These are phyloP conservation scores for Colletotrichum camelliae DNA, from an alignment of 2,329 filamentous ascomycete genomes.

Conservation along the genomic window DNA sequence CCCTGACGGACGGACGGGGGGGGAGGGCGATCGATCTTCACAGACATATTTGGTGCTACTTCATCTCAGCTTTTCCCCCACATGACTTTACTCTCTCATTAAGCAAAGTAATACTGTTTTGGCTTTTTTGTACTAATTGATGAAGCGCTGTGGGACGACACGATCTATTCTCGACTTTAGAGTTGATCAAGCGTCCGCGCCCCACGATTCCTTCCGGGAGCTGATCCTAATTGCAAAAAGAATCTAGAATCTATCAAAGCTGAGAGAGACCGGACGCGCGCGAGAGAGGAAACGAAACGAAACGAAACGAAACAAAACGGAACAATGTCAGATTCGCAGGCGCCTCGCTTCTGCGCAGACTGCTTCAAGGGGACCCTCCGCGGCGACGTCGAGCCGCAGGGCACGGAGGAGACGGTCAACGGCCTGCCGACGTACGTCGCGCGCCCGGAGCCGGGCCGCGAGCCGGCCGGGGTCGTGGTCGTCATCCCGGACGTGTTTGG, in stretches of 20 bases:
- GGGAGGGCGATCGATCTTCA: not conserved
- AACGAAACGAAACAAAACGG: too few relatives aligned
- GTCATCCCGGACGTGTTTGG: conserved; percentile 62
- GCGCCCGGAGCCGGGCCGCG: conserved; percentile 20
- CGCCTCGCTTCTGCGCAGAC: conserved; percentile 23
- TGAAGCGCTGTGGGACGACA: not conserved
- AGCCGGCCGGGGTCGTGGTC: conserved; percentile 53
- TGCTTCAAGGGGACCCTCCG: conserved; percentile 26
- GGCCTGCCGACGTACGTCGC: conserved; percentile 30
- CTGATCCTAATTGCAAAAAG: not conserved
- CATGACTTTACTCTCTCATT: not conserved
- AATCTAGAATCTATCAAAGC: not conserved
- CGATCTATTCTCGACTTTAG: not conserved
- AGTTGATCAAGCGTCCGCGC: not conserved
- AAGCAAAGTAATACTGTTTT: not conserved
- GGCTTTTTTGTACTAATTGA: not conserved
- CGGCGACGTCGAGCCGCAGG: conserved; percentile 20
- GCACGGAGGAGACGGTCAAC: conserved; percentile 26
- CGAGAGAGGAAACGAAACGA: not conserved
- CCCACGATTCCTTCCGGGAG: not conserved
- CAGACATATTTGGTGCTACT: not conserved
- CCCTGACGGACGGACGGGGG: not conserved
- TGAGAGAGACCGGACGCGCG: not conserved
- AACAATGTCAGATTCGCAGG: not conserved
- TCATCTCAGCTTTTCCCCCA: not conserved